Evolutionary conservation across 345 rosid genomes (phyloP).

Genomic region (Microcos paniculata): DNA sequence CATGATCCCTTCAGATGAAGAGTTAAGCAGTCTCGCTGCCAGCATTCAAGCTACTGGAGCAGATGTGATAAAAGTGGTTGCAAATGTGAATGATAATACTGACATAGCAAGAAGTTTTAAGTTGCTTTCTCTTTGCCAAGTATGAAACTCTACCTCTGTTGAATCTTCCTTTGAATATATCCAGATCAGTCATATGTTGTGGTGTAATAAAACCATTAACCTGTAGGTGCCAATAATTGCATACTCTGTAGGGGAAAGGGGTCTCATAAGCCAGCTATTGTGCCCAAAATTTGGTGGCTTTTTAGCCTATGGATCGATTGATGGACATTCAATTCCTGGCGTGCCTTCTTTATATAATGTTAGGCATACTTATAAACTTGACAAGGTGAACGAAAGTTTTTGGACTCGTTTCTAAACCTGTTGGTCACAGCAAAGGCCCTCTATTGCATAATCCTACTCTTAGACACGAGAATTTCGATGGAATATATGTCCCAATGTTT

Average conservation of each 20-base stretch:
- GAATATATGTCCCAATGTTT: slow-evolving; percentile 57
- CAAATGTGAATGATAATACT: slow-evolving; percentile 42
- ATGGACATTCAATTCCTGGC: slow-evolving; percentile 42
- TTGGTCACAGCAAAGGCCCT: slow-evolving; percentile 66
- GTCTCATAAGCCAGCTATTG: slow-evolving; percentile 58
- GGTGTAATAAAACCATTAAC: neutral
- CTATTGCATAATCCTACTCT: slow-evolving; percentile 58
- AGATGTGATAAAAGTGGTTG: slow-evolving; percentile 43
- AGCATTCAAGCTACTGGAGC: slow-evolving; percentile 46
- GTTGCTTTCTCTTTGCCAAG: slow-evolving; percentile 40
- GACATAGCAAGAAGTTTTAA: slow-evolving; percentile 44
- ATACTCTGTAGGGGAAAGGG: slow-evolving; percentile 55
- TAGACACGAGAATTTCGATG: slow-evolving; percentile 46
- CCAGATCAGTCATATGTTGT: neutral
- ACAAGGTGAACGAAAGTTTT: slow-evolving; percentile 44
- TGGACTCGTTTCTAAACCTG: slow-evolving; percentile 61
- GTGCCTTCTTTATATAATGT: slow-evolving; percentile 46
- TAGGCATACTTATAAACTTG: slow-evolving; percentile 35
- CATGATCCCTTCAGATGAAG: slow-evolving; percentile 39
- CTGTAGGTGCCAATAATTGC: slow-evolving; percentile 48
- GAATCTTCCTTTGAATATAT: neutral
- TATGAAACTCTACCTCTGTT: slow-evolving; percentile 10
- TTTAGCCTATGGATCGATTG: slow-evolving; percentile 51
- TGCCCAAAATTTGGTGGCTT: slow-evolving; percentile 46
- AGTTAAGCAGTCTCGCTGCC: slow-evolving; percentile 38